Conservation (phyloP, 768 basidiomycete genomes). For the Baorangia bicolor region DNA sequence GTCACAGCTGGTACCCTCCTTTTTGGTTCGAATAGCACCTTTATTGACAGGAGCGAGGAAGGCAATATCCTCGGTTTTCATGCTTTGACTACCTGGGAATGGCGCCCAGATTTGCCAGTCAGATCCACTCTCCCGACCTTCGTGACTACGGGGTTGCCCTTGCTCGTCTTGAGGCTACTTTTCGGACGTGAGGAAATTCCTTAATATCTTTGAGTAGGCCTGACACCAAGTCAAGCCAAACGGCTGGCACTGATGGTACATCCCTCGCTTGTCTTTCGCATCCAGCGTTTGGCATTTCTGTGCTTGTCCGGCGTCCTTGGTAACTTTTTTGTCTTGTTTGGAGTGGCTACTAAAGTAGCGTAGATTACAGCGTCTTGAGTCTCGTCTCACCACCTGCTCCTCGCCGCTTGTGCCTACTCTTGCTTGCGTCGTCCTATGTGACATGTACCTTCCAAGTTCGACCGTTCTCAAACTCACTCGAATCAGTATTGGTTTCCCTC, state of each 20-base stretch:
- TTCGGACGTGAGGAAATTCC: slow-evolving; percentile 24
- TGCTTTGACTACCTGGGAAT: slow-evolving; percentile 38
- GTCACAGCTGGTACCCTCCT: slow-evolving; percentile 33
- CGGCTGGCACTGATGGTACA: neutral
- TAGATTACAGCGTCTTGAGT: slow-evolving; percentile 26
- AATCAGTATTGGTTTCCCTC: slow-evolving; percentile 32
- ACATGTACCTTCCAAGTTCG: slow-evolving; percentile 38
- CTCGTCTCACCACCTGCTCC: slow-evolving; percentile 20
- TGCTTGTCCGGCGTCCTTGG: slow-evolving; percentile 34
- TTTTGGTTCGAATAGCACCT: neutral
- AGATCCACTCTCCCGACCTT: slow-evolving; percentile 36
- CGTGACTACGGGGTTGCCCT: slow-evolving; percentile 35
- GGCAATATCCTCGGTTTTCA: slow-evolving; percentile 31
- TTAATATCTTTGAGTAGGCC: neutral
- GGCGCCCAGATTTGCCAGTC: slow-evolving; percentile 34
- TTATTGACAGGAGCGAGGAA: slow-evolving; percentile 17
- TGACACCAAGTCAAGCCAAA: slow-evolving; percentile 16
- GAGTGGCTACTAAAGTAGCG: neutral
- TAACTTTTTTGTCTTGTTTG: slow-evolving; percentile 11
- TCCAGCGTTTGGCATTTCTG: slow-evolving; percentile 33
- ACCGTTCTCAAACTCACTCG: slow-evolving; percentile 41
- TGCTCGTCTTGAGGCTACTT: slow-evolving; percentile 18
- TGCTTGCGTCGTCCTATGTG: slow-evolving; percentile 38
- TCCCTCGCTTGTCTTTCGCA: slow-evolving; percentile 25
- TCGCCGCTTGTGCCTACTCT: slow-evolving; percentile 23